Base-by-base conservation (phyloP, 495 filamentous ascomycete genomes). In the Penicillium parvum region DNA sequence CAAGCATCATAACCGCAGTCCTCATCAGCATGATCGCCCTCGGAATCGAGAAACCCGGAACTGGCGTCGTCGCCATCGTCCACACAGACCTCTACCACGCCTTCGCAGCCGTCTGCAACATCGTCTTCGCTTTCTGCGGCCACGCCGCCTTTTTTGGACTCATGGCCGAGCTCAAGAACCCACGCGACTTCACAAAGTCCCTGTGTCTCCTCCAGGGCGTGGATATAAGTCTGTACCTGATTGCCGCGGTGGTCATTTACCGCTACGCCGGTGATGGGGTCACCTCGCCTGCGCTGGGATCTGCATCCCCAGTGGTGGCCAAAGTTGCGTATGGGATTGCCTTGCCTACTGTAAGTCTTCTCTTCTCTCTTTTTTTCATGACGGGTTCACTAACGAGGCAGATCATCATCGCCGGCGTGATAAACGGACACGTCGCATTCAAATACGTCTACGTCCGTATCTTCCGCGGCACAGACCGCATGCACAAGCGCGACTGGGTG, bases 281-380 rank as follows among this genome's bases (percentile, higher is more conserved):
- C 27, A 57, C 70, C 18, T 83, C 83, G 0, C 88, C 88, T 2
- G 86, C 87, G 2, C 71, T 94, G 4, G 77, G 84, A 7, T 84
- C 84, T 0, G 82, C 85, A 7, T 74, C 79, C 9, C 65, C 68
- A 0, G 21, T 79, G 0, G 58, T 92, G 2, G 74, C 81, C 38
- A 90, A 88, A 61, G 47, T 72, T 20, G 84, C 86, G 3, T 95
- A 85, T 53, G 88, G 87, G 12, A 71, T 94, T 45, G 87, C 86
- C 3, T 60, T 87, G 3, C 88, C 88, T 0, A 88, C 85, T 7
- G 79, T 73, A 36, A 12, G 64, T 18, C 16, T 59, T 16, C 26
- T 28, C 9, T 25, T 12, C 1, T 10, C 23, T n/a, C 7, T 16
- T 17, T 9, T 16, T 35, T 66, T 40, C 0, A 10, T 14, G 20